Conservation (phyloP, 2,329 filamentous ascomycete genomes). For the Neophaeococcomyces aloes region DNA sequence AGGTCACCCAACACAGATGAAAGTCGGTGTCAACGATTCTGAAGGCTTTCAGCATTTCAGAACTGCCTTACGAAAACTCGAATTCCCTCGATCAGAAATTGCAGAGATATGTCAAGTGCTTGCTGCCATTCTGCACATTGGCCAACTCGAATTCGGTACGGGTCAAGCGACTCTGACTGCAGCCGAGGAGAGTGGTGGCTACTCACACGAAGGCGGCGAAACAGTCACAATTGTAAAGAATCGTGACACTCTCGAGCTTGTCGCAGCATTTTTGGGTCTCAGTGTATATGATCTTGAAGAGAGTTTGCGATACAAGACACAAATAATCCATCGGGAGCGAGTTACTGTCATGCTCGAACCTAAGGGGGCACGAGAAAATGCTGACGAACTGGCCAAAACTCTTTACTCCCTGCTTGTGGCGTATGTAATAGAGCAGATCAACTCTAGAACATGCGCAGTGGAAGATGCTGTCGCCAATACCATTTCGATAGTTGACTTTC, state of each 20-base stretch:
- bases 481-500: slow-evolving; percentile 90
- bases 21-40: slow-evolving; percentile 89
- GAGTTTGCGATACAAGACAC: slow-evolving; percentile 89
- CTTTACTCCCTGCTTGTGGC: slow-evolving; percentile 89
- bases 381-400: slow-evolving; percentile 85
- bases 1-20: slow-evolving; percentile 90
- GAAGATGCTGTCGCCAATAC: slow-evolving; percentile 90
- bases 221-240: slow-evolving; percentile 82
- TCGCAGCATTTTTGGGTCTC: slow-evolving; percentile 92
- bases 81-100: slow-evolving; percentile 87
- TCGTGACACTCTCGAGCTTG: slow-evolving; percentile 72
- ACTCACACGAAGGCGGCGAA: slow-evolving; percentile 87
- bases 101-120: slow-evolving; percentile 94
- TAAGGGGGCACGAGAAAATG: slow-evolving; percentile 76
- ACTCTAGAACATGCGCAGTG: slow-evolving; percentile 74
- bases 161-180: slow-evolving; percentile 66
- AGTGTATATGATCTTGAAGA: slow-evolving; percentile 69
- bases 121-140: slow-evolving; percentile 90
- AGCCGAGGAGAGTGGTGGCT: slow-evolving; percentile 88
- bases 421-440: slow-evolving; percentile 86
- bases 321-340: slow-evolving; percentile 88
- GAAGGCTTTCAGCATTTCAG: slow-evolving; percentile 98
- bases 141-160: slow-evolving; percentile 86
- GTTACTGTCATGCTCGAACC: slow-evolving; percentile 99
- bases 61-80: slow-evolving; percentile 82